Evolutionary conservation across 164 flowering plant species (phyloP).

Genomic region (Houttuynia cordata): DNA sequence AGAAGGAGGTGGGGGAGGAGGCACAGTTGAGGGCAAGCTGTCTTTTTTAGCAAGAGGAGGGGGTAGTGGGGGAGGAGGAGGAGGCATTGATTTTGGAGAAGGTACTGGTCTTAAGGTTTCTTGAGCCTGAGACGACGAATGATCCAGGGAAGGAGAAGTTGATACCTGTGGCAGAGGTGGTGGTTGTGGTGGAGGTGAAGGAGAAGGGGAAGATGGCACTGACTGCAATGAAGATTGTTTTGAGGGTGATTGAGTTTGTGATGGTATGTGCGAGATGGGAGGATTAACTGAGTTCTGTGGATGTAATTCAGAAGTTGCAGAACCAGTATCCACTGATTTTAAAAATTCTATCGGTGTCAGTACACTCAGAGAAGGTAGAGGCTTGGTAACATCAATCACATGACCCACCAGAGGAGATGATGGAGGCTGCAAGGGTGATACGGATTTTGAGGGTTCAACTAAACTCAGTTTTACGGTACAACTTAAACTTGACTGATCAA

Average conservation of each 20-base stretch:
- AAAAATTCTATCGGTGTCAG: background rate
- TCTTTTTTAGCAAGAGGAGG: background rate
- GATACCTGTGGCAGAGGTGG: conserved; percentile 11
- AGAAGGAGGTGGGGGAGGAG: conserved; percentile 7
- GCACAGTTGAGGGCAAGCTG: background rate
- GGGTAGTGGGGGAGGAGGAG: conserved; percentile 10
- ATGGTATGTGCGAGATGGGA: too few species aligned
- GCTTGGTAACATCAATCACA: background rate
- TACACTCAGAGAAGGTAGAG: background rate
- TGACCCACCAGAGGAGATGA: conserved; percentile 6
- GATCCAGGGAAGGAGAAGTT: conserved; percentile 1
- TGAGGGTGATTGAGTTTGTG: conserved; percentile 5
- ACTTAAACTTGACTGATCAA: background rate
- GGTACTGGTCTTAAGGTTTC: background rate
- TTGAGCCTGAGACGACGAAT: background rate
- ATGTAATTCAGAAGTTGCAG: background rate
- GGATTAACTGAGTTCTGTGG: too few species aligned
- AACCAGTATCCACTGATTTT: background rate
- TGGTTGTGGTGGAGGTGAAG: conserved; percentile 13
- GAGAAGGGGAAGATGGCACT: conserved; percentile 2
- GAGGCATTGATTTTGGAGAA: conserved; percentile 3
- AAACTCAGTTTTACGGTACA: conserved; percentile 1
- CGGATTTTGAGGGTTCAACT: conserved; percentile 8
- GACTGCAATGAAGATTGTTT: conserved; percentile 10
- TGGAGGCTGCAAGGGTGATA: conserved; percentile 24